Evolutionary conservation across 345 rosid genomes (phyloP).

Genomic region (Heritiera littoralis): DNA sequence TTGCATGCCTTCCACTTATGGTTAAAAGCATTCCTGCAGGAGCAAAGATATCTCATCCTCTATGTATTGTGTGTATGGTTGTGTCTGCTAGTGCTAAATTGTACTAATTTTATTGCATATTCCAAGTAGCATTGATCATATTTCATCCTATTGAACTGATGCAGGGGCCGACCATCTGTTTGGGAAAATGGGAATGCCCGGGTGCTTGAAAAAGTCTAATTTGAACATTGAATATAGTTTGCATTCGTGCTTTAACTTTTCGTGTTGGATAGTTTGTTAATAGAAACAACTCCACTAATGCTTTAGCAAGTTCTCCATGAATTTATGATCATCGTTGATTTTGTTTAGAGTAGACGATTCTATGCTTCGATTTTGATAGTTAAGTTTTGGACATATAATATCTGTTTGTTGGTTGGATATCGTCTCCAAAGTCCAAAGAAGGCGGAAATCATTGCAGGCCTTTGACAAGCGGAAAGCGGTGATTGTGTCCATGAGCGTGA

Average conservation of each 20-base stretch:
- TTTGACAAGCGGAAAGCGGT: too few relatives aligned
- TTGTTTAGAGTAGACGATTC: not conserved
- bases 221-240: not conserved
- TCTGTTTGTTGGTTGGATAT: too few relatives aligned
- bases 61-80: not conserved
- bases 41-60: not conserved
- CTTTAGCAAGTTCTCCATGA: not conserved
- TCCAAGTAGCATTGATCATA: not conserved
- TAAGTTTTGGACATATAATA: too few relatives aligned
- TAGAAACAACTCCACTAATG: not conserved
- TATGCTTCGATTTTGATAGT: too few relatives aligned
- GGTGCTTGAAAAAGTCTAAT: constrained; percentile 33
- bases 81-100: not conserved
- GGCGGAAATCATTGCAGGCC: too few relatives aligned
- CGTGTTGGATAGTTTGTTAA: not conserved
- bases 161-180: constrained; percentile 73
- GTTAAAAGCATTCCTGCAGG: not conserved
- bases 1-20: not conserved
- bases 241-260: constrained; percentile 9
- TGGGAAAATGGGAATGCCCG: constrained; percentile 73
- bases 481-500: too few relatives aligned
- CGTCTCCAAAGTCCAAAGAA: too few relatives aligned
- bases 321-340: not conserved
- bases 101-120: not conserved
- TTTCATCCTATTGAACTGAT: constrained; percentile 14